A percentile compares a stretch with the other conserved stretches of the same genome.
These are phyloP conservation scores for Fomitopsis palustris DNA, from an alignment of 1,284 basidiomycete genomes.

Conservation along the genomic window DNA sequence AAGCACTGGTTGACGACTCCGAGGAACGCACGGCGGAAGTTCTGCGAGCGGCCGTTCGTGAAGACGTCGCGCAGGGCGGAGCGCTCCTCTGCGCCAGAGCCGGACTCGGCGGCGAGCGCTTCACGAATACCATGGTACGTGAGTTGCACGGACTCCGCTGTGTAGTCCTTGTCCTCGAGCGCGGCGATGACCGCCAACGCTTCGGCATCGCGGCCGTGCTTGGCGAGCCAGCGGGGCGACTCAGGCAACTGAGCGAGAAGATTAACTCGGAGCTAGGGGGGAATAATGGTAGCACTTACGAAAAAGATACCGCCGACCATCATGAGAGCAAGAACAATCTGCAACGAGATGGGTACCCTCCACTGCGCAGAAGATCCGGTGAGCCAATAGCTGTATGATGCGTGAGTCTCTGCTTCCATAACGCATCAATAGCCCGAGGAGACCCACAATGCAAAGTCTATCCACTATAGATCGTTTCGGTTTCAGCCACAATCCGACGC, in stretches of 20 bases:
- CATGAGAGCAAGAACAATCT: conserved; percentile 59
- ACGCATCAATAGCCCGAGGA: neutral
- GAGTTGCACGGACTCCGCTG: conserved; percentile 48
- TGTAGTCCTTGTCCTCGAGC: conserved; percentile 51
- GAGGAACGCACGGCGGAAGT: conserved; percentile 57
- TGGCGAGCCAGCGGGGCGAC: conserved; percentile 70
- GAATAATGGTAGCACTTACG: conserved; percentile 32
- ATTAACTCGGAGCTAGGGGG: neutral
- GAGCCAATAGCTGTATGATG: conserved; percentile 45
- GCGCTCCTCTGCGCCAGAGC: conserved; percentile 15
- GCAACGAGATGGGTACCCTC: conserved; percentile 68
- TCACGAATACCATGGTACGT: conserved; percentile 56
- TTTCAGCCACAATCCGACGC: neutral
- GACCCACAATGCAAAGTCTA: conserved; percentile 56
- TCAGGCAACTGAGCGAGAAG: conserved; percentile 51
- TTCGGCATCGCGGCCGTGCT: conserved; percentile 55
- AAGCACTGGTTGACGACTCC: conserved; percentile 65
- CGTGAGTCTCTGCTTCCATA: conserved; percentile 1
- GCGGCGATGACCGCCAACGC: conserved; percentile 64
- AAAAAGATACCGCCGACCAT: conserved; percentile 56
- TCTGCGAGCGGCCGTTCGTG: conserved; percentile 56
- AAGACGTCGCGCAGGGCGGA: conserved; percentile 50
- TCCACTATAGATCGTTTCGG: conserved; percentile 38
- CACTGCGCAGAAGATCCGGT: conserved; percentile 55
- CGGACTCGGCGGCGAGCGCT: conserved; percentile 35